Percentiles rank a stretch among this genome's conserved stretches.
These are phyloP conservation scores for Backusella circina DNA, from an alignment of 192 early-diverging fungal species.

Conservation along the genomic window DNA sequence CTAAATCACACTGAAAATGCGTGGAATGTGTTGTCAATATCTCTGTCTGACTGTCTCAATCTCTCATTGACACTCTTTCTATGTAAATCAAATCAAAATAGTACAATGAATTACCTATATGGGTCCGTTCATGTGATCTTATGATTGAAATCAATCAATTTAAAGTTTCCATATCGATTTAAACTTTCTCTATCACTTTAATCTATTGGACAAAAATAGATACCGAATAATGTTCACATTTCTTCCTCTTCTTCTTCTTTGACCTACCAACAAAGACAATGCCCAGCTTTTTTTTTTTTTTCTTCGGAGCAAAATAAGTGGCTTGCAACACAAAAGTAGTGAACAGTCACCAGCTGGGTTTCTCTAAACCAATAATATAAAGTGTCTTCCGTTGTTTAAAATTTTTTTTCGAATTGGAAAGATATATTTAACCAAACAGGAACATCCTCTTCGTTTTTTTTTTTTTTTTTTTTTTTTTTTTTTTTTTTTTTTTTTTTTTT, in stretches of 20 bases:
- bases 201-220: not conserved
- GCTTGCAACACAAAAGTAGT: not conserved
- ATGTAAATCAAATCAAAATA: not conserved
- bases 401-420: constrained; percentile 3
- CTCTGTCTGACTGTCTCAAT: not conserved
- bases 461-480: not conserved
- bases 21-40: not conserved
- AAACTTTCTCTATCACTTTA: not conserved
- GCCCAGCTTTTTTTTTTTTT: not conserved
- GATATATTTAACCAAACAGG: not conserved
- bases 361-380: not conserved
- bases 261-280: no score
- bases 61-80: not conserved
- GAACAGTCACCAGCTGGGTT: not conserved
- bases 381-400: not conserved
- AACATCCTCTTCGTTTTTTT: not conserved
- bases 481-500: not conserved
- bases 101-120: not conserved
- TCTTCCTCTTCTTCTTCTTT: not conserved
- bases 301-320: not conserved
- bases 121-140: not conserved
- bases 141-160: not conserved
- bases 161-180: no score
- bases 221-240: not conserved
- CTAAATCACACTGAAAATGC: not conserved